Conservation (phyloP, 192 early-diverging fungal genomes). For the Coemansia sp. region DNA sequence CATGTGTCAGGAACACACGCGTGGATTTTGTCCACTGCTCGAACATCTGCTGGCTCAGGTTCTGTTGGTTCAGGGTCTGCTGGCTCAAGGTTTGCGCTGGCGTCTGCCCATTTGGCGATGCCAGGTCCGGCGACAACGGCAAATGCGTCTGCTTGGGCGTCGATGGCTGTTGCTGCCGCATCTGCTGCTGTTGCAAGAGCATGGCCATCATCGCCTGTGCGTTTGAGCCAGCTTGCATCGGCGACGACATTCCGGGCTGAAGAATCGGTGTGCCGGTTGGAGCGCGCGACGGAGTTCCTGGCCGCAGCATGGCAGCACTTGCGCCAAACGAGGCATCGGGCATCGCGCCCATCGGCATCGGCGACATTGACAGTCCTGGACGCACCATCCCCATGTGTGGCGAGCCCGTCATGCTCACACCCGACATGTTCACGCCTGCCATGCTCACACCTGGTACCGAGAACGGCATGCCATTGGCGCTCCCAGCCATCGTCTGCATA, state of each 20-base stretch:
- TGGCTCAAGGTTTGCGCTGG: background rate
- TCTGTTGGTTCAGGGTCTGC: constrained; percentile 7
- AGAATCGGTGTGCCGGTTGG: constrained; percentile 6
- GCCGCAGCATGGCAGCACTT: background rate
- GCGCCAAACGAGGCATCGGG: constrained; percentile 13
- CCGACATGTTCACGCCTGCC: background rate
- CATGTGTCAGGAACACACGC: constrained; percentile 42
- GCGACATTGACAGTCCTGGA: constrained; percentile 18
- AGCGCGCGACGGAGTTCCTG: constrained; percentile 9
- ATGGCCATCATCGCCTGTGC: constrained; percentile 52
- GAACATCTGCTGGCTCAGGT: constrained; percentile 24
- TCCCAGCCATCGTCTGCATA: constrained; percentile 10
- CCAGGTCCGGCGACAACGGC: constrained; percentile 31
- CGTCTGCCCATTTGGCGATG: constrained; percentile 12
- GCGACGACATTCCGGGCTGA: constrained; percentile 20
- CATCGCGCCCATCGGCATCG: constrained; percentile 5
- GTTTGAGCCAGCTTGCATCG: constrained; percentile 19
- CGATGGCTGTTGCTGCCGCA: constrained; percentile 26
- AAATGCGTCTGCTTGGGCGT: constrained; percentile 32
- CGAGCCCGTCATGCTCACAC: constrained; percentile 15
- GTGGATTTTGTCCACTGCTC: constrained; percentile 47
- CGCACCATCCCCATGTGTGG: constrained; percentile 20
- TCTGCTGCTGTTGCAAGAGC: constrained; percentile 43
- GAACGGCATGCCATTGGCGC: constrained; percentile 6
- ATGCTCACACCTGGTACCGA: constrained; percentile 5